Conservation (phyloP, 2,329 filamentous ascomycete species). For the Colletotrichum coccodes region DNA sequence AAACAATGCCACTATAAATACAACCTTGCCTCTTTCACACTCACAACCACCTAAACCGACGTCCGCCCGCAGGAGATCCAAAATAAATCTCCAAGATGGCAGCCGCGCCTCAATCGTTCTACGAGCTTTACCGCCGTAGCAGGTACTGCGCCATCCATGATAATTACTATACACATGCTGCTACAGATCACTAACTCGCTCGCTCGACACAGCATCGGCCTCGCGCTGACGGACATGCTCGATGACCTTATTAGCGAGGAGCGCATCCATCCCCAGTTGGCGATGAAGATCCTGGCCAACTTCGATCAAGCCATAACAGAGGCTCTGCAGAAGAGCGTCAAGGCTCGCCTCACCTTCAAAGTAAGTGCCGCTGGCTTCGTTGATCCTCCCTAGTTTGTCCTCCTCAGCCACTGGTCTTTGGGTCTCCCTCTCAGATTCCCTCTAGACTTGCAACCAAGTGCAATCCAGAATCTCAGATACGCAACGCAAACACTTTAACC, state of each 20-base stretch:
- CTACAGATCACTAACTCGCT: constrained; percentile 30
- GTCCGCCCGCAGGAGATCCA: constrained; percentile 26
- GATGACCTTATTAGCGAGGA: constrained; percentile 95
- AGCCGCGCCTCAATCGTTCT: constrained; percentile 69
- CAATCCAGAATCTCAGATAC: not conserved
- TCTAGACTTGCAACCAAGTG: no score
- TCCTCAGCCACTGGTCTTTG: not conserved
- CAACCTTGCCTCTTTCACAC: constrained; percentile 29
- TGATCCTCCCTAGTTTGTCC: no score
- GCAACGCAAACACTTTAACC: not conserved
- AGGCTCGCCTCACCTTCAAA: constrained; percentile 93
- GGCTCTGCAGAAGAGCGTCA: constrained; percentile 91
- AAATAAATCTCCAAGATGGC: constrained; percentile 51
- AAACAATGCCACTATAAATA: constrained; percentile 33
- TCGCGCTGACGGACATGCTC: constrained; percentile 93
- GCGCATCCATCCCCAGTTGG: constrained; percentile 96
- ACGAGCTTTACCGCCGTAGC: constrained; percentile 98
- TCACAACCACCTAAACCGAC: constrained; percentile 14
- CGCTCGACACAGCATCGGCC: constrained; percentile 77
- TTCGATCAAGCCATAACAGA: constrained; percentile 96
- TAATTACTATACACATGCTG: constrained; percentile 43
- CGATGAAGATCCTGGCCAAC: constrained; percentile 97
- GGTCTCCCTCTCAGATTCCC: not conserved
- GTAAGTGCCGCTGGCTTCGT: constrained; percentile 57
- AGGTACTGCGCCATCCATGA: constrained; percentile 71